Base-by-base conservation (phyloP, 2,329 filamentous ascomycete genomes). In the Aspergillus quadricinctus region DNA sequence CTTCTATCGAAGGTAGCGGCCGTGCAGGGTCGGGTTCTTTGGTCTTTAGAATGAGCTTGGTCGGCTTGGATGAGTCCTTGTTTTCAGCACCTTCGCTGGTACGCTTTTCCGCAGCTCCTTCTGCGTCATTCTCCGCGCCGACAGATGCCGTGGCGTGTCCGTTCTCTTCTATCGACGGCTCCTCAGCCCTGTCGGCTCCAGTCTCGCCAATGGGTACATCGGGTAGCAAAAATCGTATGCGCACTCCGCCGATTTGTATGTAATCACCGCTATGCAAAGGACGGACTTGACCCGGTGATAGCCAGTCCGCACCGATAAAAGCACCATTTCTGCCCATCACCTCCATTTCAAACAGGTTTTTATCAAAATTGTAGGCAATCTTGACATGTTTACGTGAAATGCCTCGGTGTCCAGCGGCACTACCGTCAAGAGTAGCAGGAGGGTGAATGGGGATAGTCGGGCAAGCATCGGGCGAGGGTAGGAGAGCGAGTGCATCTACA, bases 361-460 rank as follows among this genome's bases (percentile, higher is more conserved):
- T 75, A 45, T 83, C 77, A 59, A 82, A 81, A 56, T 84, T 83
- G 73, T 83, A 87, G 27, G 78, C 75, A 57, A 88, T 85, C 57
- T 80, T 81, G 52, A 85, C 78, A 65, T 88, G 85, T 63, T 83
- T 80, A 25, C 84, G 78, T 3, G 84, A 87, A 35, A 87, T 87
- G 46, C 80, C 80, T 59, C 81, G 82, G 60, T 85, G 81, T 17
- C 78, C 77, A 11, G 76, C 76, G 2, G 79, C 73, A 55, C 63
- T 72, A 46, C 75, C 79, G 48, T 77, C 74, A 40, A 74, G 67
- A 17, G 77, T 77, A 28, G 73, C 72, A 1, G 79, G 79, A 21
- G 83, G 81, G 61, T 86, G 84, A 35, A 87, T 84, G 4, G 83
- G 83, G 49, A 87, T 80, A 5, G 84, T 76, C 4, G 81, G 81